Evolutionary conservation across 257 asterid genomes (phyloP).

Genomic region (Solanum corneliomulleri): DNA sequence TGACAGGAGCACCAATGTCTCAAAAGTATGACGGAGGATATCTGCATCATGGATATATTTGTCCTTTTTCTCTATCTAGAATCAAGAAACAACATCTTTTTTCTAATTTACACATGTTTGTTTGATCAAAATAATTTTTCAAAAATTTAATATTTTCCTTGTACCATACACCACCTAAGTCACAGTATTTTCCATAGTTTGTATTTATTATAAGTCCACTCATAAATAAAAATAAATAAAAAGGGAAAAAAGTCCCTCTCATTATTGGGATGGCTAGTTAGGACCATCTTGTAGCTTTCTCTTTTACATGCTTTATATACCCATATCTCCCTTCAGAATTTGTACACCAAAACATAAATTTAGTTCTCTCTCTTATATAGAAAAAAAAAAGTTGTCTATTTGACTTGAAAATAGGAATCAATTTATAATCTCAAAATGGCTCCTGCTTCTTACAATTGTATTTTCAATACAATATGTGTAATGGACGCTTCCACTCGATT

Average conservation of each 20-base stretch:
- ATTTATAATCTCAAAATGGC: not conserved
- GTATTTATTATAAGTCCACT: not conserved
- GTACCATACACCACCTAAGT: not conserved
- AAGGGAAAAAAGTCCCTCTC: not conserved
- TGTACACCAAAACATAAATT: not conserved
- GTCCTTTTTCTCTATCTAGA: too few species aligned
- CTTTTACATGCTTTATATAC: not conserved
- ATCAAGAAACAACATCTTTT: too few species aligned
- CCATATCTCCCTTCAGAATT: not conserved
- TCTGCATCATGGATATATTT: too few species aligned
- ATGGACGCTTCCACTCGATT: conserved; percentile 75
- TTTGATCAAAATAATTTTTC: not conserved
- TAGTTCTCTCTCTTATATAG: not conserved
- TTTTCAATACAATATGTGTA: conserved; percentile 49
- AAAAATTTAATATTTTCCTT: not conserved
- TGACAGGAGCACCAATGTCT: too few species aligned
- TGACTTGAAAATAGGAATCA: not conserved
- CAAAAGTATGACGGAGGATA: fast-evolving
- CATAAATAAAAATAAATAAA: not conserved
- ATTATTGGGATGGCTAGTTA: not conserved
- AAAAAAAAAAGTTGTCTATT: not conserved
- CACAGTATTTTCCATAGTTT: not conserved
- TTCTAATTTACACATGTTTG: too few species aligned
- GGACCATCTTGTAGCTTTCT: not conserved
- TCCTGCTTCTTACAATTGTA: not conserved